These are phyloP conservation scores for Castanospermum australe DNA, from an alignment of 306 rosid species.

Conservation along the genomic window DNA sequence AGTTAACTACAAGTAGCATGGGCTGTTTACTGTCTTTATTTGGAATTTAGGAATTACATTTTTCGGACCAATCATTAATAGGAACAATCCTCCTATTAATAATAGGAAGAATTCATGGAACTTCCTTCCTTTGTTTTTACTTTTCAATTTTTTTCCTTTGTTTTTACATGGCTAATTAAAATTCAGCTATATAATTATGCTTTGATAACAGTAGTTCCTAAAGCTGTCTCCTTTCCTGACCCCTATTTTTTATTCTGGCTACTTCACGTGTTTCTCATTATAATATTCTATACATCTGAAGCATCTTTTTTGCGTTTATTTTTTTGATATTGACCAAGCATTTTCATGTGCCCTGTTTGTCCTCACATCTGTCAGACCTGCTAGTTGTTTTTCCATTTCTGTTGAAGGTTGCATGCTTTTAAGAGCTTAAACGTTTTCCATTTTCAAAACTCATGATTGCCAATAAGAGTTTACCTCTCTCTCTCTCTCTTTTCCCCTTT, in stretches of 20 bases:
- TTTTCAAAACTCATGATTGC: not conserved
- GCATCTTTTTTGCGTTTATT: not conserved
- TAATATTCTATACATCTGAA: not conserved
- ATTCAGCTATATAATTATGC: constrained; percentile 14
- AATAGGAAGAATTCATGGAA: constrained; percentile 1
- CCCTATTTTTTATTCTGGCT: not conserved
- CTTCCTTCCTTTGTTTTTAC: not conserved
- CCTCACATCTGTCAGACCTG: not conserved
- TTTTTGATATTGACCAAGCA: not conserved
- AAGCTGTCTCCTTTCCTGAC: not conserved
- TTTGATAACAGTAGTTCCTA: constrained; percentile 27
- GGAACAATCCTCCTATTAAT: constrained; percentile 23
- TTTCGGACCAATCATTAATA: constrained; percentile 39
- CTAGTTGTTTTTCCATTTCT: not conserved
- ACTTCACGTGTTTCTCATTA: not conserved
- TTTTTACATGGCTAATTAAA: constrained; percentile 17
- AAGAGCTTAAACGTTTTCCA: not conserved
- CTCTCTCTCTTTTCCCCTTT: not conserved
- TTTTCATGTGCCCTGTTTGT: constrained; percentile 10
- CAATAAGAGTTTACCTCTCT: constrained; percentile 14
- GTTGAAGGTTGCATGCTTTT: not conserved
- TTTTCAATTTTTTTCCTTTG: not conserved
- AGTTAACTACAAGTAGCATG: constrained; percentile 30
- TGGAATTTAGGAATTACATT: constrained; percentile 35
- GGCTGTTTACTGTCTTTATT: constrained; percentile 24